phyloP scores from a whole-genome alignment of 2,329 filamentous ascomycete species.

The Calonectria pseudoreteaudii region DNA sequence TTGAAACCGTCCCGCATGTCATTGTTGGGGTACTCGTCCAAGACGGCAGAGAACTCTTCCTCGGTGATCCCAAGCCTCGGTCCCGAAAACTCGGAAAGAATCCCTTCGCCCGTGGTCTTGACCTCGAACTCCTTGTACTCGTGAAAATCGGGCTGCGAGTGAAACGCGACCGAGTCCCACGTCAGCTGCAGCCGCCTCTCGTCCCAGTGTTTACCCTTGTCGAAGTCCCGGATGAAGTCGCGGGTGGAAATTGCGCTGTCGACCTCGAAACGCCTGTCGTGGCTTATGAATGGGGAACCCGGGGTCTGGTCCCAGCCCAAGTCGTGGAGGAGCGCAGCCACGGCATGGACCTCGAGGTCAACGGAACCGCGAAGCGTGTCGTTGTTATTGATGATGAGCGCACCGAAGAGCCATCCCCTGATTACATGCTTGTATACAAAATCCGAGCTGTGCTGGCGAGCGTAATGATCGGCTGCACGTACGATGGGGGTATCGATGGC shows the following conservation, averaged over 20 bases:
- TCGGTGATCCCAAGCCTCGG: neutral
- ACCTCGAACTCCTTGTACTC: constrained; percentile 28
- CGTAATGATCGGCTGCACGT: constrained; percentile 3
- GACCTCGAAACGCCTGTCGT: constrained; percentile 18
- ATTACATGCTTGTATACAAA: constrained; percentile 31
- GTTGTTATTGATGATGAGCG: constrained; percentile 16
- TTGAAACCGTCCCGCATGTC: constrained; percentile 16
- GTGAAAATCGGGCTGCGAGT: constrained; percentile 11
- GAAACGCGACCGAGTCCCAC: constrained; percentile 28
- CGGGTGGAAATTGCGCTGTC: constrained; percentile 24
- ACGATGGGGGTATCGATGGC: constrained; percentile 22
- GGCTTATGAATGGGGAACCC: constrained; percentile 13
- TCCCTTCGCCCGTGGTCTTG: constrained; percentile 10
- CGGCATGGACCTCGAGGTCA: constrained; percentile 21
- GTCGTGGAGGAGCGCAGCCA: constrained; percentile 25
- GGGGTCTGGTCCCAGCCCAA: constrained; percentile 26
- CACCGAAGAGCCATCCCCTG: constrained; percentile 22
- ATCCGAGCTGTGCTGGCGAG: constrained; percentile 6
- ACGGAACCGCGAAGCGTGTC: neutral
- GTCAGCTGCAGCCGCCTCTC: neutral
- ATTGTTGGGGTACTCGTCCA: constrained; percentile 4
- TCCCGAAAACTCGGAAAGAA: constrained; percentile 15
- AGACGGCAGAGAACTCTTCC: neutral
- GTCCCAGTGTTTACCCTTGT: constrained; percentile 18
- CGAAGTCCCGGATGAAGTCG: constrained; percentile 6